Percentiles rank a stretch among this genome's conserved stretches.
Evolutionary conservation across 1,139 yeast genomes (phyloP).

Genomic region (Diutina siamensis): DNA sequence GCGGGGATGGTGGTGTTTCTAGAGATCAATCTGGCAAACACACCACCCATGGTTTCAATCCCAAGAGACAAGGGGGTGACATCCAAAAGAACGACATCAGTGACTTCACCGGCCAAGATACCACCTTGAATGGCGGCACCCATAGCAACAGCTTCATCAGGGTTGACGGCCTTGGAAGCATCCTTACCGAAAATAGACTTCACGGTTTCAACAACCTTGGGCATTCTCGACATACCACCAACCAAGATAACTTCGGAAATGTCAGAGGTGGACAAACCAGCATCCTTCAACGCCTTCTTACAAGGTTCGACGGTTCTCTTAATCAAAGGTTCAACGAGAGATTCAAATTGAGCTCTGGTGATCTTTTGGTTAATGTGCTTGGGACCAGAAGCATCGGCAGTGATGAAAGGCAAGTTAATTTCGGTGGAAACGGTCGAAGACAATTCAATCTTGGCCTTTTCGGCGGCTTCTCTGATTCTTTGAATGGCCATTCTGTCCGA

Average conservation of each 20-base stretch:
- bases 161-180: conserved; percentile 98
- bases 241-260: conserved; percentile 92
- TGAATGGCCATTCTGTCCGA: conserved; percentile 98
- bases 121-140: conserved; percentile 99
- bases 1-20: conserved; percentile 98
- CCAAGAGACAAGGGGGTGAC: conserved; percentile 96
- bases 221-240: conserved; percentile 99
- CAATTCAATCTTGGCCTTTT: conserved; percentile 97
- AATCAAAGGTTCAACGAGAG: conserved; percentile 80
- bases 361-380: conserved; percentile 94
- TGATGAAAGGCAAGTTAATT: conserved; percentile 93
- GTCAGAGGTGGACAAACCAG: conserved; percentile 73
- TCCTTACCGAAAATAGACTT: conserved; percentile 86
- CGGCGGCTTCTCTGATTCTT: conserved; percentile 99
- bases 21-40: conserved; percentile 92
- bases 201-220: conserved; percentile 96
- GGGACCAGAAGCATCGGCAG: conserved; percentile 94
- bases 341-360: conserved; percentile 88
- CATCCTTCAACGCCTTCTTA: conserved; percentile 97
- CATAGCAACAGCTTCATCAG: conserved; percentile 99
- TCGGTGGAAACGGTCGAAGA: conserved; percentile 92
- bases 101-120: conserved; percentile 96
- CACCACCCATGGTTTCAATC: conserved; percentile 99
- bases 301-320: conserved; percentile 95
- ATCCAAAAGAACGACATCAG: conserved; percentile 87